Conservation (phyloP, 257 asterid genomes). For the Cordia subcordata region DNA sequence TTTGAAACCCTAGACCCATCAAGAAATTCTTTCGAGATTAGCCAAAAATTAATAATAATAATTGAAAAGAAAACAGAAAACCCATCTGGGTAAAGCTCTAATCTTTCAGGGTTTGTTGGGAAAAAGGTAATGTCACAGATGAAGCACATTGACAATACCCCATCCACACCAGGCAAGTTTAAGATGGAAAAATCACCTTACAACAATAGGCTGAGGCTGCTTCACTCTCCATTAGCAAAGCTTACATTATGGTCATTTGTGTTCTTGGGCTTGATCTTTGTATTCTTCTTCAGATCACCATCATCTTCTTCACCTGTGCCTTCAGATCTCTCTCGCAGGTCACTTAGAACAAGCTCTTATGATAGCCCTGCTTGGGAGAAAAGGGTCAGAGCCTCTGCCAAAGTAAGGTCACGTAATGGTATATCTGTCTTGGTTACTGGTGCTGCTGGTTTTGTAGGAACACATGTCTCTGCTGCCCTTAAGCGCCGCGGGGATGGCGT, state of each 20-base stretch:
- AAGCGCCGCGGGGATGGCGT: conserved; percentile 97
- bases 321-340: conserved; percentile 84
- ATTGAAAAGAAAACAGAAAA: conserved; percentile 8
- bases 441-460: conserved; percentile 95
- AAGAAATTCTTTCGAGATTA: conserved; percentile 21
- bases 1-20: conserved; percentile 19
- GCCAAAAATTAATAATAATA: neutral
- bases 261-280: conserved; percentile 73
- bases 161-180: conserved; percentile 88
- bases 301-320: conserved; percentile 40
- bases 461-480: conserved; percentile 87
- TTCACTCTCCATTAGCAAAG: conserved; percentile 70
- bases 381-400: conserved; percentile 74
- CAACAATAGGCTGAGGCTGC: conserved; percentile 55
- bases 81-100: conserved; percentile 30
- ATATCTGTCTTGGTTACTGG: conserved; percentile 89
- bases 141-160: conserved; percentile 81
- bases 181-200: conserved; percentile 91
- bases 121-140: conserved; percentile 35
- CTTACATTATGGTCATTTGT: conserved; percentile 87
- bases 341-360: conserved; percentile 62
- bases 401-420: conserved; percentile 76
- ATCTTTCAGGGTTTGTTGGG: conserved; percentile 27
- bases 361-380: conserved; percentile 62
- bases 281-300: conserved; percentile 75